phyloP scores from a whole-genome alignment of 805 yeast genomes.

The Diddensiella transvaalensis region DNA sequence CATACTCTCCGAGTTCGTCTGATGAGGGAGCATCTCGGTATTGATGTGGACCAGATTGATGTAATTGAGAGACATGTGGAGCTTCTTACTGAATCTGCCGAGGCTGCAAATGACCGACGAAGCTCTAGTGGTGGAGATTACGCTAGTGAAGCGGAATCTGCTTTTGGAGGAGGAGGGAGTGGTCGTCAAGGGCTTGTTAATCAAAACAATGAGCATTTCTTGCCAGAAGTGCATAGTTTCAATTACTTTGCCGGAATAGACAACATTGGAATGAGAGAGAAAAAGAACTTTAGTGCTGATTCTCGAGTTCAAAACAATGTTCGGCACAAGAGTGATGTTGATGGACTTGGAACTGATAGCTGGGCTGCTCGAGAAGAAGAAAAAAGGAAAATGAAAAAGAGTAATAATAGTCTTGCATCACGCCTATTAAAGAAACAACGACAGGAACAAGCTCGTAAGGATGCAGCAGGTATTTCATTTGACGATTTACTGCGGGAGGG shows the following conservation, averaged over 20 bases:
- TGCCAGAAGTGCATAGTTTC: constrained; percentile 48
- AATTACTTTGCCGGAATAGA: constrained; percentile 88
- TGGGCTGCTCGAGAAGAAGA: constrained; percentile 38
- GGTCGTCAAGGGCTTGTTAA: too few relatives aligned
- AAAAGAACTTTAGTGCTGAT: constrained; percentile 76
- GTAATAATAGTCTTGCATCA: background rate
- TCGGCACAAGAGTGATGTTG: constrained; percentile 68
- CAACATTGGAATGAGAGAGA: constrained; percentile 78
- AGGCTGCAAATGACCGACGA: constrained; percentile 4
- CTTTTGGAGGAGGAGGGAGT: background rate
- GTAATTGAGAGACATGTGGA: constrained; percentile 70
- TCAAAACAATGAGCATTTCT: too few relatives aligned
- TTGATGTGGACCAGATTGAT: constrained; percentile 83
- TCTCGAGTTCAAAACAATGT: constrained; percentile 68
- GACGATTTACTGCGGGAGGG: constrained; percentile 38
- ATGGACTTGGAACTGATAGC: constrained; percentile 71
- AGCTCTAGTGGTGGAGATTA: background rate
- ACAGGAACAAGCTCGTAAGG: background rate
- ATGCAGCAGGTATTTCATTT: constrained; percentile 27
- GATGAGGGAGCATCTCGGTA: constrained; percentile 96
- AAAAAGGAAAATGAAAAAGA: background rate
- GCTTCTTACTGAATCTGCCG: constrained; percentile 4
- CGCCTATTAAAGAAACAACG: constrained; percentile 1
- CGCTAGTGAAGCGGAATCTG: background rate
- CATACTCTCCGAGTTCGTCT: constrained; percentile 83